Evolutionary conservation across 2,329 filamentous ascomycete species (phyloP), one percentile per base, ranked within the genome.

Genomic region (Leptographium radiaticola): DNA sequence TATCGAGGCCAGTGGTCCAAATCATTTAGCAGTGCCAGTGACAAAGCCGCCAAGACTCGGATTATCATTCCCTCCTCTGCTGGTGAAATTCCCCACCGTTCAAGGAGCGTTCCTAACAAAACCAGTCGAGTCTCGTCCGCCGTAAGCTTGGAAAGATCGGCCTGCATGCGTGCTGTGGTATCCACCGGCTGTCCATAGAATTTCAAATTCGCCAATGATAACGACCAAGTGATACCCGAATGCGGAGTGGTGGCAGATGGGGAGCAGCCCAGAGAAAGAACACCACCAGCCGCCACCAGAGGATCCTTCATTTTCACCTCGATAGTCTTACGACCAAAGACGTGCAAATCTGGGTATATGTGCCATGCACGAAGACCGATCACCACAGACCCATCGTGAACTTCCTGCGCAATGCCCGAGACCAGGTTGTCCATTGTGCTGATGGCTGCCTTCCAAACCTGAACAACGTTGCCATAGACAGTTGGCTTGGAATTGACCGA

Each of bases 361-460:
- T 55, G 56, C 56, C 56, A 57, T 6, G 51, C 30, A 6, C 43
- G 49, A 1, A 57, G 47, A 15, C 42, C 53, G 12, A 57, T 48
- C 2, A 49, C 16, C n/a, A 20, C 30, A 7, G 44, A 18, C 5
- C 56, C 56, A 7, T 52, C 45, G 2, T 52, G 44, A 5, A 54
- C 49, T 13, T 34, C 31, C 44, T 53, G 48, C 5, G 56, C 47
- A 13, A 49, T 48, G 12, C 56, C 56, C 2, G 52, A 45, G 5
- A 57, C 31, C 56, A 57, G 8, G 36, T 53, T 16, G 34, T n/a
- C n/a, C n/a, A n/a, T n/a, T n/a, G n/a, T n/a, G n/a, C n/a, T n/a
- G n/a, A n/a, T n/a, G n/a, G n/a, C n/a, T n/a, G n/a, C n/a, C n/a
- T n/a, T n/a, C n/a, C n/a, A n/a, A n/a, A n/a, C n/a, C n/a, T n/a